A percentile compares a stretch with the other conserved stretches of the same genome.
phyloP scores from a whole-genome alignment of 2,329 filamentous ascomycete genomes.

The Teratosphaeria destructans region DNA sequence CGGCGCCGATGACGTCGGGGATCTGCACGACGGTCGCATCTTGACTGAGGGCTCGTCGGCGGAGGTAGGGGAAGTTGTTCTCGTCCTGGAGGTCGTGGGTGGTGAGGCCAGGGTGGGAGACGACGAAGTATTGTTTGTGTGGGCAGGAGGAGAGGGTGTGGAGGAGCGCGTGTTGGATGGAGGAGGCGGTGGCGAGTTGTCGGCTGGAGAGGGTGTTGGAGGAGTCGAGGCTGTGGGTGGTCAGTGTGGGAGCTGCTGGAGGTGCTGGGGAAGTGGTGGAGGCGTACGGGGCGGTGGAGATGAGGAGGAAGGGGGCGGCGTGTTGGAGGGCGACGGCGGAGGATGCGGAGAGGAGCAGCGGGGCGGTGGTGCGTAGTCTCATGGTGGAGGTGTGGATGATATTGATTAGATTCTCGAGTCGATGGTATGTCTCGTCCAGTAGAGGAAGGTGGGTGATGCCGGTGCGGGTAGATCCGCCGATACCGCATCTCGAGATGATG shows the following conservation, averaged over 20 bases:
- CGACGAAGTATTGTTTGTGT: slow-evolving; percentile 55
- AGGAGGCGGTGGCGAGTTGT: slow-evolving; percentile 17
- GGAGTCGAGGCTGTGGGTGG: slow-evolving; percentile 6
- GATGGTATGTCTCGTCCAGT: neutral
- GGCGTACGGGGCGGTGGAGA: slow-evolving; percentile 68
- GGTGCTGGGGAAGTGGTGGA: slow-evolving; percentile 2
- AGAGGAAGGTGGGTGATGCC: neutral
- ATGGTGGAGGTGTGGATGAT: slow-evolving; percentile 9
- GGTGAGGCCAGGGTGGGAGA: slow-evolving; percentile 66
- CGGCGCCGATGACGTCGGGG: slow-evolving; percentile 41
- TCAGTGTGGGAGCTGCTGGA: slow-evolving; percentile 13
- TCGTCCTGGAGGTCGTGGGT: slow-evolving; percentile 47
- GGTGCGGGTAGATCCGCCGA: neutral
- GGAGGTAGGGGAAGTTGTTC: slow-evolving; percentile 35
- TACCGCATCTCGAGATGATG: neutral
- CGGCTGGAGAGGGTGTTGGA: slow-evolving; percentile 10
- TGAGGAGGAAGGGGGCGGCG: slow-evolving; percentile 79
- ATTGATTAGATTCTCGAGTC: no score
- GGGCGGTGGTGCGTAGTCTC: slow-evolving; percentile 10
- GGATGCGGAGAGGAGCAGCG: slow-evolving; percentile 15
- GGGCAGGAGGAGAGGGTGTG: slow-evolving; percentile 36
- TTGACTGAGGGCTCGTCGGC: slow-evolving; percentile 25
- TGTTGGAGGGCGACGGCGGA: slow-evolving; percentile 63
- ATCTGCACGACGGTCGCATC: slow-evolving; percentile 29
- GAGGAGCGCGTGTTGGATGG: slow-evolving; percentile 19